Conservation (phyloP, 1,139 yeast species). For the Zygosaccharomyces pseudobailii region DNA sequence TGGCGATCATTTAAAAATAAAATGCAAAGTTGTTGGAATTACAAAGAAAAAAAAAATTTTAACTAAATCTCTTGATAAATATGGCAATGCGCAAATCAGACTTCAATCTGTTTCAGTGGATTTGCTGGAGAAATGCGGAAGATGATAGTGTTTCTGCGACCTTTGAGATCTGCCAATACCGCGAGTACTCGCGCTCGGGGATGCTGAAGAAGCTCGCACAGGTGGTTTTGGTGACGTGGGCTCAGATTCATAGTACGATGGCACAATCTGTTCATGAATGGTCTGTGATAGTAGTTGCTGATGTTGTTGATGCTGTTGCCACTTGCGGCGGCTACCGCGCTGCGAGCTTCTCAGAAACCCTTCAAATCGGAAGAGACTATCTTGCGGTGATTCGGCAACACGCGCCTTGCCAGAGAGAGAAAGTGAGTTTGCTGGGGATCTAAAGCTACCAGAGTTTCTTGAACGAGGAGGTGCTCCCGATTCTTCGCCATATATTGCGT, state of each 20-base stretch:
- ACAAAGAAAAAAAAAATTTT: background rate
- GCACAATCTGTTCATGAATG: slow-evolving; percentile 16
- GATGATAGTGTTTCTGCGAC: slow-evolving; percentile 16
- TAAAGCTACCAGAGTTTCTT: slow-evolving; percentile 11
- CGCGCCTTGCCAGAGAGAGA: slow-evolving; percentile 12
- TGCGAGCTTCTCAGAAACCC: slow-evolving; percentile 35
- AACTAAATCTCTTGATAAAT: background rate
- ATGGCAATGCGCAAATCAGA: background rate
- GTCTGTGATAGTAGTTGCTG: slow-evolving; percentile 22
- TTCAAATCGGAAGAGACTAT: slow-evolving; percentile 38
- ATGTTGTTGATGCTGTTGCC: slow-evolving; percentile 21
- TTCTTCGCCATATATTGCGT: slow-evolving; percentile 13
- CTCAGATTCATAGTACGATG: slow-evolving; percentile 10
- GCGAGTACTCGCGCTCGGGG: slow-evolving; percentile 6
- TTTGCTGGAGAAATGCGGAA: slow-evolving; percentile 17
- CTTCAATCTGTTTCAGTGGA: background rate
- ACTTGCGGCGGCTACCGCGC: slow-evolving; percentile 26
- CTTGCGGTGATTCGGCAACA: slow-evolving; percentile 27
- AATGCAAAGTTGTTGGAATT: too few relatives aligned
- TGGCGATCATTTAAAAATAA: background rate
- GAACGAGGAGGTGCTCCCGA: slow-evolving; percentile 10
- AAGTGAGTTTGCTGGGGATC: slow-evolving; percentile 21
- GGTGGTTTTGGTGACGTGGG: slow-evolving; percentile 8
- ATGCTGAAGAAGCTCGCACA: slow-evolving; percentile 9
- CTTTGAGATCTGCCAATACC: slow-evolving; percentile 2